phyloP scores from a whole-genome alignment of 306 rosid genomes.

The Abrus precatorius region DNA sequence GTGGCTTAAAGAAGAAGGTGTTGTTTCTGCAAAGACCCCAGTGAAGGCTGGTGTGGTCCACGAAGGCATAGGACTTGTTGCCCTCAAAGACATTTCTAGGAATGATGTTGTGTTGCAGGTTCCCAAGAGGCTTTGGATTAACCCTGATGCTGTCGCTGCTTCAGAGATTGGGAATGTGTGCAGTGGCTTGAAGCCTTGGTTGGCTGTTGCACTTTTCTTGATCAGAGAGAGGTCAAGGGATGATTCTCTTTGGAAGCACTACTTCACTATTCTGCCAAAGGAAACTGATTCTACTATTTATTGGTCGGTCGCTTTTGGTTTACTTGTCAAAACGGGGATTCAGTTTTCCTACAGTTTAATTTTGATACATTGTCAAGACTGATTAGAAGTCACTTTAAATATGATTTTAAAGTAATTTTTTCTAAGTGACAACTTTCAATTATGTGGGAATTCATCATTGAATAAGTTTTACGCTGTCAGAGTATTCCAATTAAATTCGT shows the following conservation, averaged over 20 bases:
- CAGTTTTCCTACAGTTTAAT: too few relatives aligned
- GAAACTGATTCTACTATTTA: slow-evolving; percentile 84
- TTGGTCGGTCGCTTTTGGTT: slow-evolving; percentile 76
- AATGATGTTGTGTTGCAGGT: slow-evolving; percentile 93
- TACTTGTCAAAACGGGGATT: not conserved
- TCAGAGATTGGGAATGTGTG: slow-evolving; percentile 86
- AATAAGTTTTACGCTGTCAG: too few relatives aligned
- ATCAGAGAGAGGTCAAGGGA: slow-evolving; percentile 70
- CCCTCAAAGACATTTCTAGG: slow-evolving; percentile 68
- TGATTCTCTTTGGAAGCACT: slow-evolving; percentile 78
- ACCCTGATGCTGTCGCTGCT: slow-evolving; percentile 88
- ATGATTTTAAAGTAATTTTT: too few relatives aligned
- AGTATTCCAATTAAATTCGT: too few relatives aligned
- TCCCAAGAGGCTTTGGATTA: slow-evolving; percentile 91
- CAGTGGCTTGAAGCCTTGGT: slow-evolving; percentile 87
- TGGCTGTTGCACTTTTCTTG: slow-evolving; percentile 82
- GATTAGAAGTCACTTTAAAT: too few relatives aligned
- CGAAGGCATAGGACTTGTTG: slow-evolving; percentile 84
- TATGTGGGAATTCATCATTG: too few relatives aligned
- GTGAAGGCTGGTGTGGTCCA: slow-evolving; percentile 77
- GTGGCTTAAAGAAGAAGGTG: slow-evolving; percentile 88
- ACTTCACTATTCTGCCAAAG: slow-evolving; percentile 75
- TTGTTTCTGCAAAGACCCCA: slow-evolving; percentile 75
- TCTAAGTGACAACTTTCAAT: too few relatives aligned
- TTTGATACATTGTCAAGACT: too few relatives aligned